Evolutionary conservation across 148 eudicot genomes (phyloP).

Genomic region (Camellia sinensis): DNA sequence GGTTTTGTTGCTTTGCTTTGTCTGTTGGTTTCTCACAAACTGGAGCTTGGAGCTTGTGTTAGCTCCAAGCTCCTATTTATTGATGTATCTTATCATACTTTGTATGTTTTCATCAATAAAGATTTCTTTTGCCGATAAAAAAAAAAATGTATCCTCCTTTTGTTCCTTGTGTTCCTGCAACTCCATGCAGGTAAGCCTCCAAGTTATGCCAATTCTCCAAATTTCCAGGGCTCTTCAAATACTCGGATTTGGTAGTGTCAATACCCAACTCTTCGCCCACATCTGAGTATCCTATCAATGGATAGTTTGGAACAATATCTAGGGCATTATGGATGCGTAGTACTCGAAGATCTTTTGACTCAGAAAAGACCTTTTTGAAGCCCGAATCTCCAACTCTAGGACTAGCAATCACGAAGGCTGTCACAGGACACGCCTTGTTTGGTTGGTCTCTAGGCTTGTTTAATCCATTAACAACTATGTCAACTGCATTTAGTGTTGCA

Average conservation of each 20-base stretch:
- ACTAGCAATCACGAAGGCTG: conserved; percentile 56
- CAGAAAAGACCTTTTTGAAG: conserved; percentile 30
- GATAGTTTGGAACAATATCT: conserved; percentile 57
- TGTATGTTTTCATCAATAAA: too few species aligned
- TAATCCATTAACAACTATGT: conserved; percentile 48
- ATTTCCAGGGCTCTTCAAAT: conserved; percentile 51
- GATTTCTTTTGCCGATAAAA: too few species aligned
- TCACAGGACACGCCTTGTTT: conserved; percentile 41
- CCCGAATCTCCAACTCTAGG: conserved; percentile 64
- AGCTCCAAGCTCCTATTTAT: too few species aligned
- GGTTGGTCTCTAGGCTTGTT: conserved; percentile 31
- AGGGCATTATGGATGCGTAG: conserved; percentile 41
- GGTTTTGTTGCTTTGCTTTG: too few species aligned
- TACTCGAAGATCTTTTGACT: conserved; percentile 28
- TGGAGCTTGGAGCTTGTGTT: too few species aligned
- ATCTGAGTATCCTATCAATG: conserved; percentile 47
- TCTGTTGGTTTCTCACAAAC: too few species aligned
- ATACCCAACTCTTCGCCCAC: conserved; percentile 55
- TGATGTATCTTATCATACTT: too few species aligned
- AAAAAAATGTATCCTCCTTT: conserved; percentile 30
- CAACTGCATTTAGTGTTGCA: conserved; percentile 60
- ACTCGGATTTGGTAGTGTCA: conserved; percentile 53
- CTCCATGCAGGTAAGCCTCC: conserved; percentile 75
- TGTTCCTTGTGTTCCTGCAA: conserved; percentile 56
- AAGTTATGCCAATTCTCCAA: conserved; percentile 56